Evolutionary conservation across 1,284 basidiomycete species (phyloP).

Genomic region (Termitomyces sp.): DNA sequence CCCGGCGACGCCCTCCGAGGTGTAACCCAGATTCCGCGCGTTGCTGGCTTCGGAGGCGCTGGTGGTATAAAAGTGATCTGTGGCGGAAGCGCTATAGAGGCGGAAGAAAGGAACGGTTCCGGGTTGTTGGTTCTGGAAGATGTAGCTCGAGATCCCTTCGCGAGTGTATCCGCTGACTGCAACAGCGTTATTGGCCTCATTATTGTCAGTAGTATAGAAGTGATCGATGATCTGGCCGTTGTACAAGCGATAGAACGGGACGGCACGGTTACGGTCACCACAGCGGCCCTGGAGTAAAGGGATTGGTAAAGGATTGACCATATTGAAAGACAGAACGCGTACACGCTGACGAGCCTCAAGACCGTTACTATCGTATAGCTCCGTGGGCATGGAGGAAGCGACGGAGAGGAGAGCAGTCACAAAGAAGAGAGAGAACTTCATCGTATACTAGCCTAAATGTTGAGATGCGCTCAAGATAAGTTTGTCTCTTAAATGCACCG

Average conservation of each 20-base stretch:
- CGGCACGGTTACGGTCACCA: neutral
- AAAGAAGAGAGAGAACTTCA: neutral
- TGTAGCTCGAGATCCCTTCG: constrained; percentile 10
- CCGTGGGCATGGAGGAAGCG: neutral
- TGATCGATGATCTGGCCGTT: constrained; percentile 3
- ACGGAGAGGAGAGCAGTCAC: neutral
- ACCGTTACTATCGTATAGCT: neutral
- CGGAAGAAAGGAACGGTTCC: constrained; percentile 9
- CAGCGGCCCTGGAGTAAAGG: neutral
- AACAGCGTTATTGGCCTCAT: neutral
- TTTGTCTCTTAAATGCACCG: neutral
- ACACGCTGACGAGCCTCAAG: neutral
- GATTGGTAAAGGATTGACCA: neutral
- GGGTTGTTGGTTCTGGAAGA: constrained; percentile 1
- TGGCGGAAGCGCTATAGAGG: constrained; percentile 5
- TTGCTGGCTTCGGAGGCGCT: neutral
- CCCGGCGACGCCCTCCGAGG: constrained; percentile 10
- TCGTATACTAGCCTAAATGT: neutral
- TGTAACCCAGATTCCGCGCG: constrained; percentile 2
- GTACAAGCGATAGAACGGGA: constrained; percentile 9
- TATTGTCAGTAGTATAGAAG: constrained; percentile 9
- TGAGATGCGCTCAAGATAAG: too few species aligned
- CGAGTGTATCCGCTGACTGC: constrained; percentile 1
- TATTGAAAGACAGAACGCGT: neutral
- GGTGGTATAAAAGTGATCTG: constrained; percentile 12